Evolutionary conservation across 2,329 filamentous ascomycete genomes (phyloP), one percentile per base, ranked within the genome.

Genomic region (Nemania sp.): DNA sequence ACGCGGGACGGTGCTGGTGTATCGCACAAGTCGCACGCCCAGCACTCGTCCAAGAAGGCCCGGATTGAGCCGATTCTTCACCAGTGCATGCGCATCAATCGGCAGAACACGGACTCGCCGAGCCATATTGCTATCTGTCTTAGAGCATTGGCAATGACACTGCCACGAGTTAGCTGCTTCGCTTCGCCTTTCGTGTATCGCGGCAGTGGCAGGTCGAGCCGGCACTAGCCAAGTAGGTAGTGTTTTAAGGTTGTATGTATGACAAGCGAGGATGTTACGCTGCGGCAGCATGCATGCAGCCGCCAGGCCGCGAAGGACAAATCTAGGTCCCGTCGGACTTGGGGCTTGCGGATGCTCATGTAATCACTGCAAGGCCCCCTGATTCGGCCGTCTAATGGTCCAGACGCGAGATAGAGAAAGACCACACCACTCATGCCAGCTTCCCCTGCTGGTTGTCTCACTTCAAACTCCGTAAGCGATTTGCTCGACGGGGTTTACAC

Each of bases 251-350:
- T 48, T 52, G 41, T 20, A 14, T 20, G 41, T 30, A 22, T 26
- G 17, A 12, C 26, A 48, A 37, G 39, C 43, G 37, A 39, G 49
- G 33, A 36, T 47, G 24, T 41, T 20, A 41, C 23, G 12, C 15
- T 39, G 30, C 9, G 20, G 53, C 43, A 44, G 43, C 8, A 48
- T 45, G 43, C 39, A 48, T 52, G 43, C 43, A 48, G 40, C 48
- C 42, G 49, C 37, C 15, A 24, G 31, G 40, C 20, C 28, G 15
- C 24, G 11, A 15, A 28, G 15, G 19, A n/a, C 7, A 37, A 26
- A 31, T 34, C 42, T 37, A 37, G 17, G 33, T 26, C 41, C 52
- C 34, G 20, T 50, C 9, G 30, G 19, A 34, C 2, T 4, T 22
- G 20, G 28, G 9, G n/a, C n/a, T n/a, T n/a, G n/a, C n/a, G n/a